These are phyloP conservation scores for Psilocybe sp. DNA, from an alignment of 768 basidiomycete genomes.

Conservation along the genomic window DNA sequence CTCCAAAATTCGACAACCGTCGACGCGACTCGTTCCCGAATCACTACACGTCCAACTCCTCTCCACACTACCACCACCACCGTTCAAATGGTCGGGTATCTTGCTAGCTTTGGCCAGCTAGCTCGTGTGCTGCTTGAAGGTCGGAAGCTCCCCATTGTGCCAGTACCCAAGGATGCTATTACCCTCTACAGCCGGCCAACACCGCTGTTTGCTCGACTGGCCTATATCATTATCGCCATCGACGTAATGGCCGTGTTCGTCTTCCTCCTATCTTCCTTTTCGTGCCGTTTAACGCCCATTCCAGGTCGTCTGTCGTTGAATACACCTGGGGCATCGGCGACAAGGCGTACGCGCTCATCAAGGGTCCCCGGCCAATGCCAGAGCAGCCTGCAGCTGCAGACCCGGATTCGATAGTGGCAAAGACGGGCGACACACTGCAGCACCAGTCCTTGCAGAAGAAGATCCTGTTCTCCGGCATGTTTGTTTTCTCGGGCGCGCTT, in stretches of 20 bases:
- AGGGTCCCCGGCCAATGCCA: neutral
- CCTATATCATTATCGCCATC: conserved; percentile 9
- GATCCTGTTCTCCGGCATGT: conserved; percentile 5
- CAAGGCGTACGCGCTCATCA: conserved; percentile 3
- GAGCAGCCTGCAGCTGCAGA: neutral
- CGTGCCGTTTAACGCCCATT: neutral
- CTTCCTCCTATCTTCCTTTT: neutral
- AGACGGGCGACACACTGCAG: neutral
- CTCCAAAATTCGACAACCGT: too few relatives aligned
- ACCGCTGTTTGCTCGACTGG: neutral
- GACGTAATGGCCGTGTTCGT: conserved; percentile 16
- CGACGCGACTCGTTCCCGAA: too few relatives aligned
- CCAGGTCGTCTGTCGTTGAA: conserved; percentile 14
- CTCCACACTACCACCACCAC: too few relatives aligned
- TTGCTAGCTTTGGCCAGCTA: too few relatives aligned
- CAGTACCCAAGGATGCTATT: too few relatives aligned
- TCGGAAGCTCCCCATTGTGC: too few relatives aligned
- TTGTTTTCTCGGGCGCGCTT: neutral
- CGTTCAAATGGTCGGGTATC: too few relatives aligned
- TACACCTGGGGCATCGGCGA: conserved; percentile 12
- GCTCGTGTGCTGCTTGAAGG: too few relatives aligned
- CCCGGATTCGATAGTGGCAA: neutral
- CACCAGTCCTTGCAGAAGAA: neutral
- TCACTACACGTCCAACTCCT: too few relatives aligned
- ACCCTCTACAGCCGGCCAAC: too few relatives aligned